These are phyloP conservation scores for Arthroderma sp. DNA, from an alignment of 2,329 filamentous ascomycete species.

Conservation along the genomic window DNA sequence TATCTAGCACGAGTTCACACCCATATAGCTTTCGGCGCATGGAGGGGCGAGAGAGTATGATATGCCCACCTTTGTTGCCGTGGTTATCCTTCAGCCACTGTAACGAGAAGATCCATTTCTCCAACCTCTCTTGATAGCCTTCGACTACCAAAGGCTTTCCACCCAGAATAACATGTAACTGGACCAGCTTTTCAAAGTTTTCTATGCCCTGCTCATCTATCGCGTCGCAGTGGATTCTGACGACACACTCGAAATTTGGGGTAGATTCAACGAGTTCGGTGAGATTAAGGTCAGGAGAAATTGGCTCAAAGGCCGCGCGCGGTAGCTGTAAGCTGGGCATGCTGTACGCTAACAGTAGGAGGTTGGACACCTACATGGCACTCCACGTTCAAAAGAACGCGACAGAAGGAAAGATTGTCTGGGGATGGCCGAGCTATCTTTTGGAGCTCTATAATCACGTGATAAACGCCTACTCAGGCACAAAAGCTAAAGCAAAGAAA, in stretches of 20 bases:
- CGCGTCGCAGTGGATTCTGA: slow-evolving; percentile 63
- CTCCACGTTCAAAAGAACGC: background rate
- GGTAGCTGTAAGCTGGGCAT: slow-evolving; percentile 66
- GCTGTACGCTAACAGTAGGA: slow-evolving; percentile 14
- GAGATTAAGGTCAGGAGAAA: slow-evolving; percentile 74
- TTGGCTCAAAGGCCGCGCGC: slow-evolving; percentile 80
- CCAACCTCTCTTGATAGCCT: slow-evolving; percentile 65
- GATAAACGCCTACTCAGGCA: no score
- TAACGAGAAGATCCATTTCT: slow-evolving; percentile 63
- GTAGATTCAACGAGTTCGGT: slow-evolving; percentile 60
- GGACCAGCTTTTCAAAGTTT: slow-evolving; percentile 73
- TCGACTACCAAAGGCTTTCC: slow-evolving; percentile 86
- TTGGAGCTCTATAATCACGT: no score
- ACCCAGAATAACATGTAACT: slow-evolving; percentile 67
- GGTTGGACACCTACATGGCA: background rate
- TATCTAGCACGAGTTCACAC: no score
- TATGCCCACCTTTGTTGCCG: slow-evolving; percentile 55
- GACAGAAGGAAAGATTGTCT: no score
- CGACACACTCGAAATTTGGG: slow-evolving; percentile 75
- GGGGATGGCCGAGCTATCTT: no score
- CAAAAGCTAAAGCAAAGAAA: no score
- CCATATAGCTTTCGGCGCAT: no score
- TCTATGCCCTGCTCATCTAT: slow-evolving; percentile 64
- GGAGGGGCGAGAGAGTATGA: slow-evolving; percentile 9
- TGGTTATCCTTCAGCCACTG: slow-evolving; percentile 69